Percentiles rank a stretch among this genome's conserved stretches.
These are phyloP conservation scores for Quercus lobata DNA, from an alignment of 331 rosid species.

Conservation along the genomic window DNA sequence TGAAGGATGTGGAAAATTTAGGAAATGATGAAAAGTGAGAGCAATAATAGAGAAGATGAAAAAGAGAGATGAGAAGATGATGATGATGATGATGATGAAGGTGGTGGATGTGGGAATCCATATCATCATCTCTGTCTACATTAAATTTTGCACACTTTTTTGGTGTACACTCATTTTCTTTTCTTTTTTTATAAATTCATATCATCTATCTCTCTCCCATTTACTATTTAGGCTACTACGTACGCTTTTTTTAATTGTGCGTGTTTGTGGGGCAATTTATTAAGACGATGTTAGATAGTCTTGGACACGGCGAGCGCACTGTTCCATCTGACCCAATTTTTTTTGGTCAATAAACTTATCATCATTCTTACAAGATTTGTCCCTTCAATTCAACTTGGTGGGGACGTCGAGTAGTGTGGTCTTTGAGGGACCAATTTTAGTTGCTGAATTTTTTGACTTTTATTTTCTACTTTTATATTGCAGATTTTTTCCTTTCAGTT, in stretches of 20 bases:
- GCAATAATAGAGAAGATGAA: constrained; percentile 23
- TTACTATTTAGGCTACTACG: no score
- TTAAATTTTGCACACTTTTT: constrained; percentile 13
- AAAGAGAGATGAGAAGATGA: not conserved
- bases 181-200: no score
- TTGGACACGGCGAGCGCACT: constrained; percentile 24
- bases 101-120: constrained; percentile 31
- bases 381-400: constrained; percentile 10
- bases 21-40: constrained; percentile 24
- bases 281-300: constrained; percentile 19
- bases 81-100: not conserved
- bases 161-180: constrained; percentile 3
- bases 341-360: constrained; percentile 12
- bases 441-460: not conserved
- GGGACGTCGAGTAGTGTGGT: not conserved
- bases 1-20: not conserved
- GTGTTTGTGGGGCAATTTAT: not conserved
- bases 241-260: not conserved
- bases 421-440: not conserved
- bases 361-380: constrained; percentile 6
- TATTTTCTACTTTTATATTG: no score
- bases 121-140: constrained; percentile 14
- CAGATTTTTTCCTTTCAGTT: no score
- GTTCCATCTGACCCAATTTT: not conserved
- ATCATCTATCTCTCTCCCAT: no score